These are phyloP conservation scores for Candida krabiensis DNA, from an alignment of 805 yeast species.

Conservation along the genomic window DNA sequence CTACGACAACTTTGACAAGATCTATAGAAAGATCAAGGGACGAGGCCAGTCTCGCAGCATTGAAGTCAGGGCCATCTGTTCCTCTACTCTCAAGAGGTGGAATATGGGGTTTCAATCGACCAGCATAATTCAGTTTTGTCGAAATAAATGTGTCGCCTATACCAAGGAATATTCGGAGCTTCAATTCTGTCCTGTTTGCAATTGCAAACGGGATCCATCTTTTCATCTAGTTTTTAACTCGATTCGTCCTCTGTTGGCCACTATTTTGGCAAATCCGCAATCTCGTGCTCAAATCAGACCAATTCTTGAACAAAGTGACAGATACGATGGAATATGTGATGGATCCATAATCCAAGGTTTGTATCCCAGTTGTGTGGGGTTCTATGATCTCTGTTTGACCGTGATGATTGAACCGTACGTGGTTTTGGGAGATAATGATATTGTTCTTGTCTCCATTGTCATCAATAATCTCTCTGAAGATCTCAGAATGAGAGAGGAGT, in stretches of 20 bases:
- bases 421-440: slow-evolving; percentile 1
- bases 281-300: slow-evolving; percentile 11
- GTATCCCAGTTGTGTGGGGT: slow-evolving; percentile 1
- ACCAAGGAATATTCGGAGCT: slow-evolving; percentile 8
- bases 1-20: slow-evolving; percentile 17
- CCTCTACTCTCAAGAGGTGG: slow-evolving; percentile 11
- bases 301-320: not conserved
- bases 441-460: slow-evolving; percentile 10
- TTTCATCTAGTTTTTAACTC: slow-evolving; percentile 13
- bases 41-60: slow-evolving; percentile 2
- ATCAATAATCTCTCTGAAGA: slow-evolving; percentile 9
- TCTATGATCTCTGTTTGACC: slow-evolving; percentile 6
- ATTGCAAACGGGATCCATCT: slow-evolving; percentile 5
- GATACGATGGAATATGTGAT: slow-evolving; percentile 2
- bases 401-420: slow-evolving; percentile 10
- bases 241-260: slow-evolving; percentile 11
- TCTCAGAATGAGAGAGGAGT: slow-evolving; percentile 11
- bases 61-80: slow-evolving; percentile 14
- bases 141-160: slow-evolving; percentile 14
- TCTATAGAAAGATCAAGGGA: slow-evolving; percentile 10
- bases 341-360: slow-evolving; percentile 1
- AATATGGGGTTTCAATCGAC: slow-evolving; percentile 6
- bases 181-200: slow-evolving; percentile 10
- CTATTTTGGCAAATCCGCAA: slow-evolving; percentile 13
- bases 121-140: slow-evolving; percentile 10